Percentiles rank a stretch among this genome's conserved stretches.
Conservation (phyloP, 2,329 filamentous ascomycete genomes). For the Neopestalotiopsis sp. region DNA sequence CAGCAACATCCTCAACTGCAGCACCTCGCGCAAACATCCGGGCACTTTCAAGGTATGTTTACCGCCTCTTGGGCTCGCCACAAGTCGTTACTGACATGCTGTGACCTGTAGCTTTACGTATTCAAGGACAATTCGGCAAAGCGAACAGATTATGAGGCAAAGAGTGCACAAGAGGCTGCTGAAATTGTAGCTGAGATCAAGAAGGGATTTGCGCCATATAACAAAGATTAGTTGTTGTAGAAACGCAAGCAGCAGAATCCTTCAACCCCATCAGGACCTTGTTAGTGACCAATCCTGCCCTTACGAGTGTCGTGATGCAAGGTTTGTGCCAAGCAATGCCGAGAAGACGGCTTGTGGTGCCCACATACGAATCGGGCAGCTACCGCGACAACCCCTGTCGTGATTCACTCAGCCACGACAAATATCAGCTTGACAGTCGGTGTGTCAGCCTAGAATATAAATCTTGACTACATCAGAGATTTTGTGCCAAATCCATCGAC, state of each 20-base stretch:
- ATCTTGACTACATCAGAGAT: not conserved
- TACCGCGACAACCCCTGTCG: not conserved
- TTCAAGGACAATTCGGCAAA: slow-evolving; percentile 80
- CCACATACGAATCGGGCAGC: not conserved
- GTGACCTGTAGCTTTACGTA: slow-evolving; percentile 62
- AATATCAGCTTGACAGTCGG: not conserved
- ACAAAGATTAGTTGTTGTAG: slow-evolving; percentile 28
- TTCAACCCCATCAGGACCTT: slow-evolving; percentile 16
- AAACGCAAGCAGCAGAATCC: slow-evolving; percentile 15
- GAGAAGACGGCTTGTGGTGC: not conserved
- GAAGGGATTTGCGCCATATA: slow-evolving; percentile 73
- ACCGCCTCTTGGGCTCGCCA: not conserved
- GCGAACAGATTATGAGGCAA: slow-evolving; percentile 85
- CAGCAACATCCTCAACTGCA: slow-evolving; percentile 81
- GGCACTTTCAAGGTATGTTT: slow-evolving; percentile 75
- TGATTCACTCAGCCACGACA: not conserved
- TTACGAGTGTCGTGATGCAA: not conserved
- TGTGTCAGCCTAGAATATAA: not conserved
- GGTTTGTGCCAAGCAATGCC: not conserved
- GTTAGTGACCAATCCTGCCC: not conserved
- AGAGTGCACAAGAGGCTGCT: slow-evolving; percentile 72
- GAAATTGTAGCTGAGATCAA: slow-evolving; percentile 82
- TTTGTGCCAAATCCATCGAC: not conserved
- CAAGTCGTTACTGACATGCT: not conserved
- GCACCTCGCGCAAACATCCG: slow-evolving; percentile 79